A percentile compares a stretch with the other conserved stretches of the same genome.
Evolutionary conservation across 495 filamentous ascomycete genomes (phyloP).

Genomic region (Penicillium canescens): DNA sequence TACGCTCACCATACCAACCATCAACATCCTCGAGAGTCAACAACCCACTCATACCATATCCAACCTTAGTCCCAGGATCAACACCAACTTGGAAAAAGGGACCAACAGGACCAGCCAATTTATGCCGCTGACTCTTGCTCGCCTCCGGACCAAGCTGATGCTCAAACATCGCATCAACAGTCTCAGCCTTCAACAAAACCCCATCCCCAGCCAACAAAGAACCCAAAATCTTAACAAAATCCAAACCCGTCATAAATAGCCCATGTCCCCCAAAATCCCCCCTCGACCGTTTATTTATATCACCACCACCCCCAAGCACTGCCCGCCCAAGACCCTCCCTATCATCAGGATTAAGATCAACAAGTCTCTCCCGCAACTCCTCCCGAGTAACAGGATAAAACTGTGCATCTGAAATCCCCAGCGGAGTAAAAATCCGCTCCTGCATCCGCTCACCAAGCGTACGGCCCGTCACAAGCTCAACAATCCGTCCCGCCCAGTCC

Average conservation of each 20-base stretch:
- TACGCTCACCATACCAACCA: constrained; percentile 42
- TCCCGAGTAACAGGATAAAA: constrained; percentile 37
- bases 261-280: constrained; percentile 57
- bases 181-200: constrained; percentile 40
- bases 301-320: constrained; percentile 24
- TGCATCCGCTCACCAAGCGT: constrained; percentile 47
- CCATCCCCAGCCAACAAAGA: constrained; percentile 47
- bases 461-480: constrained; percentile 38
- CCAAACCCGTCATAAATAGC: constrained; percentile 42
- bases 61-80: constrained; percentile 20
- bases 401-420: constrained; percentile 43
- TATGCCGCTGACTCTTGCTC: constrained; percentile 13
- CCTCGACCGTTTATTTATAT: constrained; percentile 20
- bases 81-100: constrained; percentile 30
- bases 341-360: constrained; percentile 33
- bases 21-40: constrained; percentile 31
- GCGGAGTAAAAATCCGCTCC: constrained; percentile 41
- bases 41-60: constrained; percentile 29
- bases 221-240: constrained; percentile 52
- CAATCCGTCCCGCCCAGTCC: constrained; percentile 52
- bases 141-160: constrained; percentile 41
- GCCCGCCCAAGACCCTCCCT: constrained; percentile 22
- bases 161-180: constrained; percentile 52
- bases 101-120: constrained; percentile 21
- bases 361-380: constrained; percentile 35